These are phyloP conservation scores for Scleroderma bovista DNA, from an alignment of 768 basidiomycete genomes.

Conservation along the genomic window DNA sequence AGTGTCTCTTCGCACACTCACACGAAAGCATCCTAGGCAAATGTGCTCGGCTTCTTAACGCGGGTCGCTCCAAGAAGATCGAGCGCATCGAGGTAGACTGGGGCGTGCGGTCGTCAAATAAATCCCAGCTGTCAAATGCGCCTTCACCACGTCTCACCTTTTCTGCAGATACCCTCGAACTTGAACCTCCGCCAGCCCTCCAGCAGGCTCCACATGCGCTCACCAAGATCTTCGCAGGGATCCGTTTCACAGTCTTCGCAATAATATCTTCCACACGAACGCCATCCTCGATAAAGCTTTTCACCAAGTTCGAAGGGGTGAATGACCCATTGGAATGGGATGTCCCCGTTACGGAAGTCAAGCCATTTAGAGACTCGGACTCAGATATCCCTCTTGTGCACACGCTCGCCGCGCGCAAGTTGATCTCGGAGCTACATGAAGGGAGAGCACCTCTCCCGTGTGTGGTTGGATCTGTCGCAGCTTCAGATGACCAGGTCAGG, in stretches of 20 bases:
- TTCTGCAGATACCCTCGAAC: constrained; percentile 9
- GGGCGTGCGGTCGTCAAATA: constrained; percentile 20
- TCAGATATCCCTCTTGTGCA: constrained; percentile 38
- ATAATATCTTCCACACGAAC: constrained; percentile 18
- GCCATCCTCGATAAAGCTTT: constrained; percentile 25
- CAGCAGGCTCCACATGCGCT: constrained; percentile 31
- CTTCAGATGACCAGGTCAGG: constrained; percentile 30
- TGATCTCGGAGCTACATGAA: constrained; percentile 50
- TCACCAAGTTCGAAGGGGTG: constrained; percentile 22
- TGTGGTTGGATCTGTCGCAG: constrained; percentile 17
- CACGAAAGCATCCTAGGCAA: constrained; percentile 44
- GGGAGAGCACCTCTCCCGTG: constrained; percentile 22
- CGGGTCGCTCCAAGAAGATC: constrained; percentile 43
- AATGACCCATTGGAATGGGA: constrained; percentile 9
- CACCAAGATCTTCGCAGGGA: constrained; percentile 27
- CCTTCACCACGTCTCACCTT: constrained; percentile 13
- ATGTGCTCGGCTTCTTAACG: constrained; percentile 44
- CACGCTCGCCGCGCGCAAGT: constrained; percentile 45
- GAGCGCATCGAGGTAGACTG: constrained; percentile 46
- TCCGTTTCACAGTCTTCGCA: constrained; percentile 31
- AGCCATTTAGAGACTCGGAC: constrained; percentile 18
- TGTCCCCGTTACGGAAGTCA: constrained; percentile 21
- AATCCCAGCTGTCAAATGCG: background rate
- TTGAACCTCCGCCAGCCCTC: constrained; percentile 31
- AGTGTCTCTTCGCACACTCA: constrained; percentile 40